Base-by-base conservation (phyloP, 768 basidiomycete species). In the Kwoniella sp. region DNA sequence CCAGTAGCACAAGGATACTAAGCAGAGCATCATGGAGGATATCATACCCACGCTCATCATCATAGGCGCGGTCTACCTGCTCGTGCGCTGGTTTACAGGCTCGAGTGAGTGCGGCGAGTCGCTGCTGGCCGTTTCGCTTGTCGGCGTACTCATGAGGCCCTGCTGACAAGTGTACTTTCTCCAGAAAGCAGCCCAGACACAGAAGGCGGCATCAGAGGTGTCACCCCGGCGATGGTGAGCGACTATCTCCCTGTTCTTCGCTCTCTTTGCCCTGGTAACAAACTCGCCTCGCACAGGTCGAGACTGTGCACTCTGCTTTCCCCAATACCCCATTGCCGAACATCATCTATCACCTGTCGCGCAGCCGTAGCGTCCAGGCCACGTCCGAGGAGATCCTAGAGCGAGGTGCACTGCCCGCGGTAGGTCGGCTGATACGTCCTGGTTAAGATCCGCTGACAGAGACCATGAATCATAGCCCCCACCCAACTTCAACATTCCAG, bases 351-450 rank as follows among this genome's bases (percentile, higher is more conserved):
- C 57, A 57, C 19, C 45, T 74, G 14, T 65, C 64, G 12, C 60
- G 62, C 56, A 72, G 70, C 5, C 47, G 61, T n/a, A 62, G 60
- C 11, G 67, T 52, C 23, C 67, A 71, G 54, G 49, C 59, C 19
- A 74, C 73, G 0, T 60, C 57, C 23, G 73, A 74, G 31, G 63
- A 67, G 56, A 70, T 74, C 8, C 53, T 74, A 3, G 73, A 74
- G 37, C 47, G 56, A 41, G 70, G 70, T 2, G 57, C 47, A 33
- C 42, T 74, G 28, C 65, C 62, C 31, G 50, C 55, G 52, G 73
- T 72, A 37, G 15, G 66, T 59, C 12, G 5, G 14, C 19, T 12
- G 2, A 9, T 41, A 8, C 23, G n/a, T 10, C 5, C 38, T 5
- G 11, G 14, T 20, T 3, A 49, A n/a, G 5, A 22, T 45, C 10